phyloP scores from a whole-genome alignment of 2,329 filamentous ascomycete species.

The Talaromyces verruculosus region DNA sequence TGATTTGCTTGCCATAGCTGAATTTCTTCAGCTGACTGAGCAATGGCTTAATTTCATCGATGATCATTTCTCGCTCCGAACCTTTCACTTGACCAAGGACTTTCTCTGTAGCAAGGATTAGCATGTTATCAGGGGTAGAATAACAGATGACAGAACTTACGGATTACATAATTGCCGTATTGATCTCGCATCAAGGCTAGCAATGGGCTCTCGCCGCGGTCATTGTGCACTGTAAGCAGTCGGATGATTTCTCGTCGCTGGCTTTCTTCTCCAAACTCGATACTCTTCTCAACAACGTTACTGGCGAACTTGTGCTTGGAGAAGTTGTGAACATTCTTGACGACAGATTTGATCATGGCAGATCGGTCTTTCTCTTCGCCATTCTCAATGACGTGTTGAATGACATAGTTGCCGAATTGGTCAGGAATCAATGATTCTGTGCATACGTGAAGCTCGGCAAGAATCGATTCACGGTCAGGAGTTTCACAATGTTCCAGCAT shows the following conservation, averaged over 20 bases:
- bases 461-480: conserved; percentile 67
- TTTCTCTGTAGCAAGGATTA: conserved; percentile 63
- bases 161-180: conserved; percentile 94
- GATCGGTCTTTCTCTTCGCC: conserved; percentile 71
- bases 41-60: conserved; percentile 64
- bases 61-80: conserved; percentile 59
- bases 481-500: conserved; percentile 81
- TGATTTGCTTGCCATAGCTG: conserved; percentile 65
- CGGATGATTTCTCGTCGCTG: conserved; percentile 70
- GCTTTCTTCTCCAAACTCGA: conserved; percentile 66
- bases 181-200: conserved; percentile 81
- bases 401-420: conserved; percentile 94
- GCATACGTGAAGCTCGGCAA: conserved; percentile 74
- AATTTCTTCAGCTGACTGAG: conserved; percentile 63
- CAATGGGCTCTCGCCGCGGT: conserved; percentile 68
- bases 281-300: conserved; percentile 94
- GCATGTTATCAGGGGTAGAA: conserved; percentile 13
- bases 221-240: conserved; percentile 59
- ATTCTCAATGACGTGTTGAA: conserved; percentile 83
- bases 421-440: conserved; percentile 74
- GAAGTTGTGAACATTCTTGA: conserved; percentile 67
- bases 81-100: conserved; percentile 65
- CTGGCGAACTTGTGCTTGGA: conserved; percentile 97
- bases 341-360: conserved; percentile 72
- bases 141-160: conserved; percentile 59